Evolutionary conservation across 805 yeast species (phyloP).

Genomic region (Candida pini): DNA sequence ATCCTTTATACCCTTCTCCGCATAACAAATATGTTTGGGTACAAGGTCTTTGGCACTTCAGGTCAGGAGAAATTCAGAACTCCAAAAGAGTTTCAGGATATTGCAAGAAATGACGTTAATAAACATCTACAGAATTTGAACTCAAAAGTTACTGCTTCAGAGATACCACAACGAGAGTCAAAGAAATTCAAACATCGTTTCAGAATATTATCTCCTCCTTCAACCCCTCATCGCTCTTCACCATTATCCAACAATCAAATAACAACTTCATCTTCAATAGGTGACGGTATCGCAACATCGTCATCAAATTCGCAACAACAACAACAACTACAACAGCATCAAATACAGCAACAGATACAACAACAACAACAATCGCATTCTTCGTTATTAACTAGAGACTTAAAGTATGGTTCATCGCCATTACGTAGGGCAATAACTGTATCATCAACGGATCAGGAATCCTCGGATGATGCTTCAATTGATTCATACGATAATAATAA

Average conservation of each 20-base stretch:
- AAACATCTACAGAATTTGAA: conserved; percentile 19
- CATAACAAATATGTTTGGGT: conserved; percentile 33
- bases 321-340: conserved; percentile 1
- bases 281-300: too few relatives aligned
- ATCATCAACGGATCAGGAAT: conserved; percentile 15
- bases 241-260: not conserved
- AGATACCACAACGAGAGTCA: not conserved
- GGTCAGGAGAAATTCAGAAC: conserved; percentile 25
- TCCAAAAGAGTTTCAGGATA: conserved; percentile 27
- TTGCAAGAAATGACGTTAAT: conserved; percentile 30
- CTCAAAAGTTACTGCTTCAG: not conserved
- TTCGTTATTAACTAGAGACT: conserved; percentile 2
- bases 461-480: conserved; percentile 21
- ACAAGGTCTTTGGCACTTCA: conserved; percentile 18
- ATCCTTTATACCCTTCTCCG: too few relatives aligned
- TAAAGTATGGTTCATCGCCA: conserved; percentile 31
- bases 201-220: too few relatives aligned
- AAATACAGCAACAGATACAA: conserved; percentile 1
- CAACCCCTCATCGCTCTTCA: too few relatives aligned
- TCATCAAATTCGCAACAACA: too few relatives aligned
- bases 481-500: conserved; percentile 13
- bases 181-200: too few relatives aligned
- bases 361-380: conserved; percentile 1
- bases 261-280: not conserved
- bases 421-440: conserved; percentile 22